These are phyloP conservation scores for Lumnitzera littorea DNA, from an alignment of 345 rosid genomes.

Conservation along the genomic window DNA sequence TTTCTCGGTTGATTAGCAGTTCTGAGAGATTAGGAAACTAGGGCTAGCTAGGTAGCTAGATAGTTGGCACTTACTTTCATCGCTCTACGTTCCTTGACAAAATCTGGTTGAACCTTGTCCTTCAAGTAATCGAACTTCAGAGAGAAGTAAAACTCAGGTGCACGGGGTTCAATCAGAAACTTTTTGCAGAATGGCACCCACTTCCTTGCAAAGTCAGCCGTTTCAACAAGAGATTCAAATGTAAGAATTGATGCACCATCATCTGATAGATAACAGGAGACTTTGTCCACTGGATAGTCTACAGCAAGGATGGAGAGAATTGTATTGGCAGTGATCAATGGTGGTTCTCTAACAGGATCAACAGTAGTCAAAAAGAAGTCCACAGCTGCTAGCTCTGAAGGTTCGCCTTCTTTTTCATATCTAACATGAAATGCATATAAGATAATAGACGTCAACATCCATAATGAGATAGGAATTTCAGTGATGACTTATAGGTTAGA, in stretches of 20 bases:
- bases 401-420: slow-evolving; percentile 89
- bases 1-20: not conserved
- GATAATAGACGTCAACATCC: not conserved
- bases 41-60: slow-evolving; percentile 1
- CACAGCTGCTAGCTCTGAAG: slow-evolving; percentile 79
- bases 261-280: slow-evolving; percentile 93
- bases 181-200: slow-evolving; percentile 99
- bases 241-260: slow-evolving; percentile 97
- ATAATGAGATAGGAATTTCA: not conserved
- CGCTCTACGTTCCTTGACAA: slow-evolving; percentile 91
- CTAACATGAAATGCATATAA: slow-evolving; percentile 23
- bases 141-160: slow-evolving; percentile 92
- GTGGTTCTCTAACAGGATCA: slow-evolving; percentile 97
- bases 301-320: slow-evolving; percentile 92
- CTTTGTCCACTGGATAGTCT: slow-evolving; percentile 97
- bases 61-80: slow-evolving; percentile 56
- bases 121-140: slow-evolving; percentile 91
- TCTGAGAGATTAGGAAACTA: not conserved
- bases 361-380: slow-evolving; percentile 96
- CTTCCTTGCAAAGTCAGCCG: slow-evolving; percentile 92
- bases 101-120: slow-evolving; percentile 92
- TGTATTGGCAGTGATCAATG: slow-evolving; percentile 89
- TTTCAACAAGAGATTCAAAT: slow-evolving; percentile 92
- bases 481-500: too few species aligned
- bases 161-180: slow-evolving; percentile 88